Evolutionary conservation across 164 flowering plant genomes (phyloP), one percentile per base, ranked within the genome.

Genomic region (Akebia trifoliata): DNA sequence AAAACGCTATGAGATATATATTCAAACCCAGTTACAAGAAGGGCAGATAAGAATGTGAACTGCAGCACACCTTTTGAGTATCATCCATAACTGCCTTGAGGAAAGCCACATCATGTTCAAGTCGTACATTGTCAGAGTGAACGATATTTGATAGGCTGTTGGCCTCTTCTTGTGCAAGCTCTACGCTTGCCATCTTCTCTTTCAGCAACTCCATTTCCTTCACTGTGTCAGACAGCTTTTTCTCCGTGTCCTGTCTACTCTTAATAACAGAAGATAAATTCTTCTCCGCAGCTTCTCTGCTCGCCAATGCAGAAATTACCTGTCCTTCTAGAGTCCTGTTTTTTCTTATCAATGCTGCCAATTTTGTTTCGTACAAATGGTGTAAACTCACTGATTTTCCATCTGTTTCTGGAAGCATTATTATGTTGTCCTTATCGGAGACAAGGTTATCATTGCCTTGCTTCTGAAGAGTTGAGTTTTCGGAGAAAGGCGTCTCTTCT

Each of bases 41-140:
- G 38, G n/a, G n/a, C 8, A 21, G 2, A n/a, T 11, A 51, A 3
- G 22, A 55, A 50, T 18, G 22, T 4, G 24, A 39, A 17, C 14
- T 20, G 6, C 14, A 50, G 21, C 22, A 22, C 67, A 93, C 98
- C 97, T 93, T 93, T 58, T 93, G 97, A 1, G 96, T 90, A 57
- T 93, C 98, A 54, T 93, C 96, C 65, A 93, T 69, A 60, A 93
- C 90, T 9, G 98, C 98, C 74, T 84, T 93, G 25, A 93, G 87
- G 64, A 85, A 93, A 56, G 98, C 98, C 32, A 87, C 92, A 67
- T 93, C 98, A 76, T 93, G 98, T 69, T 93, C 98, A 28, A 93
- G 97, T 64, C 98, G 75, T 4, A 93, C 92, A 56, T 93, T 90
- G 79, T 93, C 98, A 11, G 98, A 87, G 66, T 93, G 98, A 28